These are phyloP conservation scores for Hypoxylon rickii DNA, from an alignment of 495 filamentous ascomycete genomes.

Conservation along the genomic window DNA sequence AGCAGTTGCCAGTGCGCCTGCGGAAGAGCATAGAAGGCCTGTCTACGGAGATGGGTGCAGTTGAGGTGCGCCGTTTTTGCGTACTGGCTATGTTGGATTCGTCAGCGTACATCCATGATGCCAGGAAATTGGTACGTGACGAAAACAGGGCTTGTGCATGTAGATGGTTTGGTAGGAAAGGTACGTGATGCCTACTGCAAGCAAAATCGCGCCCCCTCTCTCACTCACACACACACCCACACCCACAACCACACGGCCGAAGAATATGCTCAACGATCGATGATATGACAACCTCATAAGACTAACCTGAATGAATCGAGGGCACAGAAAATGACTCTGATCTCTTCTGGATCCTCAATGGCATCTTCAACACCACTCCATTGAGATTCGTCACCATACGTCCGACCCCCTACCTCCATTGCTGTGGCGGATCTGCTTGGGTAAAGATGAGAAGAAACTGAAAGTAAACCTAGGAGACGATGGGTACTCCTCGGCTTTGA, in stretches of 20 bases:
- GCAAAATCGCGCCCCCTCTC: slow-evolving; percentile 26
- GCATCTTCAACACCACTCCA: slow-evolving; percentile 66
- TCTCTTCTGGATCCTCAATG: slow-evolving; percentile 74
- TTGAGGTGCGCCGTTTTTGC: slow-evolving; percentile 80
- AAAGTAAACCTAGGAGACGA: background rate
- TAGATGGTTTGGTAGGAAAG: slow-evolving; percentile 13
- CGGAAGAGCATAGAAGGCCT: slow-evolving; percentile 90
- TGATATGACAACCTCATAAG: slow-evolving; percentile 13
- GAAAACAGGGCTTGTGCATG: slow-evolving; percentile 1
- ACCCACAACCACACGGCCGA: too few relatives aligned
- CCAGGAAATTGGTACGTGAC: too few relatives aligned
- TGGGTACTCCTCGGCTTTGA: too few relatives aligned
- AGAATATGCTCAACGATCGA: slow-evolving; percentile 20
- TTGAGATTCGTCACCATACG: slow-evolving; percentile 38
- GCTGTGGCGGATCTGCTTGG: background rate
- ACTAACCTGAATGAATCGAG: slow-evolving; percentile 87
- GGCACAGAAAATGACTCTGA: slow-evolving; percentile 71
- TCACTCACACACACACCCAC: background rate
- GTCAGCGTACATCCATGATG: too few relatives aligned
- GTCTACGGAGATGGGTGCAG: slow-evolving; percentile 84
- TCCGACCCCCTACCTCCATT: slow-evolving; percentile 20
- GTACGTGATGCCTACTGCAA: slow-evolving; percentile 22
- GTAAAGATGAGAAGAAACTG: slow-evolving; percentile 7
- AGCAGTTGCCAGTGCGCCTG: slow-evolving; percentile 80
- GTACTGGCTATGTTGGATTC: slow-evolving; percentile 67